Evolutionary conservation across 2,329 filamentous ascomycete genomes (phyloP), one percentile per base, ranked within the genome.

Genomic region (Cercospora canescens): DNA sequence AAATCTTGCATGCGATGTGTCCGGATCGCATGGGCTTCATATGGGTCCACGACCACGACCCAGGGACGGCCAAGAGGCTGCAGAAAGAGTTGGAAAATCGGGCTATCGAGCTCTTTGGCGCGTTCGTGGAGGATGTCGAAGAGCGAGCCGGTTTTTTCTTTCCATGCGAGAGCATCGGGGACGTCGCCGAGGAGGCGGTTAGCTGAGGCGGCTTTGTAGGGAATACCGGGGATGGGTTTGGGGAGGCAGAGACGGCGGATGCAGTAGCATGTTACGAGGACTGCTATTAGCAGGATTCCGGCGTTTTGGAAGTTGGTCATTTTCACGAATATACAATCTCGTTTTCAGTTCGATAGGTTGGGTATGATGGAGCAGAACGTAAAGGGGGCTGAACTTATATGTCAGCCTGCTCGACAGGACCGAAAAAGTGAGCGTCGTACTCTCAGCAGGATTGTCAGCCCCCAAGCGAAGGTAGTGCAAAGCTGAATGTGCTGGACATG

Each of bases 21-120:
- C 28, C 84, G 76, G 50, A 85, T 77, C 68, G 84, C 82, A 69
- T 83, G 80, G 16, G 74, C 72, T 71, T 83, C 82, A 3, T 74
- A 74, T 9, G 76, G 79, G 63, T 83, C 82, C 21, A 77, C 74
- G 4, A 86, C 67, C 4, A 86, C 63, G 0, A 86, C 74, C 71
- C 77, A 79, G 2, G 83, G 84, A 30, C 74, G 75, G 1, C 70
- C 67, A 16, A 83, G 76, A 0, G 84, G 83, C 6, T 75, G 73
- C 60, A 84, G 71, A 70, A 85, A 86, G 6, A 82, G 73, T 69
- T 87, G 85, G 6, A 80, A 72, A 64, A 86, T 77, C 0, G 82
- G 81, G 11, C 78, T 78, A 6, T 79, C 68, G 26, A 66, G 62
- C 26, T 66, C 60, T 34, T 50, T 60, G 35, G 59, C 39, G 9